Evolutionary conservation across 805 yeast genomes (phyloP).

Genomic region (Pichia pseudocactophila): DNA sequence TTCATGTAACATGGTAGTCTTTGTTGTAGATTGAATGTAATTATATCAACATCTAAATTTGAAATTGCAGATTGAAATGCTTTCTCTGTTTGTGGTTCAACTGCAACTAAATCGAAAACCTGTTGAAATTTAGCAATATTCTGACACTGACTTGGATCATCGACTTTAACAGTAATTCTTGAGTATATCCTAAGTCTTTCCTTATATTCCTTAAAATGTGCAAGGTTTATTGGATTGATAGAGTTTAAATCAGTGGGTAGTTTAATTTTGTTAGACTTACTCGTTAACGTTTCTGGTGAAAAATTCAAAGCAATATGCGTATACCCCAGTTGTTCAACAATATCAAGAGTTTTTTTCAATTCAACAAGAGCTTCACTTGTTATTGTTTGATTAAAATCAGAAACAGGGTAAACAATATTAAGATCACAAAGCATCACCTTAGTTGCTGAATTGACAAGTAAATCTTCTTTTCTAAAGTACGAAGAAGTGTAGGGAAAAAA

Average conservation of each 20-base stretch:
- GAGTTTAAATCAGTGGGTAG: conserved; percentile 38
- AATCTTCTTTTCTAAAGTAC: too few species aligned
- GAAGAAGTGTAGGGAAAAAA: too few species aligned
- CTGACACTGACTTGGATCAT: conserved; percentile 71
- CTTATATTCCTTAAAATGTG: conserved; percentile 29
- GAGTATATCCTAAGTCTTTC: conserved; percentile 43
- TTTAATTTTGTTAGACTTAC: conserved; percentile 40
- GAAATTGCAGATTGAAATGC: conserved; percentile 68
- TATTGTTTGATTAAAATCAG: conserved; percentile 35
- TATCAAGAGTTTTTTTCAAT: conserved; percentile 42
- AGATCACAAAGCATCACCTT: conserved; percentile 47
- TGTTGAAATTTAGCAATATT: conserved; percentile 36
- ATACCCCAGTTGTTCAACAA: conserved; percentile 56
- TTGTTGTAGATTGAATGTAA: conserved; percentile 58
- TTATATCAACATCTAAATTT: conserved; percentile 70
- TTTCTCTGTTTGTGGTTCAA: conserved; percentile 72
- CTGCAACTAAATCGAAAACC: conserved; percentile 70
- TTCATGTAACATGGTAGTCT: conserved; percentile 69
- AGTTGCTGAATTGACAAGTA: not conserved
- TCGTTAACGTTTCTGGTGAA: conserved; percentile 12
- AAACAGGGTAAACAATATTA: conserved; percentile 66
- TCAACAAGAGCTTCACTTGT: conserved; percentile 33
- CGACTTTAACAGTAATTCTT: conserved; percentile 66
- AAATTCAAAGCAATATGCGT: conserved; percentile 72
- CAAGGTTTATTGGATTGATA: conserved; percentile 34